These are phyloP conservation scores for Physcia stellaris DNA, from an alignment of 495 filamentous ascomycete genomes.

Conservation along the genomic window DNA sequence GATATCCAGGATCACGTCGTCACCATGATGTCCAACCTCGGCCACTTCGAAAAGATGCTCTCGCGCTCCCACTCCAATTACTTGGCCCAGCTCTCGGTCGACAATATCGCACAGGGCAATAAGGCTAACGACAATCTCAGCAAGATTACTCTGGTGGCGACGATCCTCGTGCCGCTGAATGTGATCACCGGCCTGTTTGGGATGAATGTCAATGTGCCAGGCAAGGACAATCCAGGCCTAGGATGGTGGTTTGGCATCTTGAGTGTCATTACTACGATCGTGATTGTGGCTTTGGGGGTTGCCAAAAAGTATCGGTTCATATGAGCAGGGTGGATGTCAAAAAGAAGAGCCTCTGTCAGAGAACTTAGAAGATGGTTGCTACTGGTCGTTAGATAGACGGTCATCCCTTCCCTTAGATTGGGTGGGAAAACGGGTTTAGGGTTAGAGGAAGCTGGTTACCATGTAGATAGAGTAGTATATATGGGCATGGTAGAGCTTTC, in stretches of 20 bases:
- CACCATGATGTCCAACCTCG: slow-evolving; percentile 93
- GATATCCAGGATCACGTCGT: slow-evolving; percentile 99
- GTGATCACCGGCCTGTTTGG: slow-evolving; percentile 90
- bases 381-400: too few relatives aligned
- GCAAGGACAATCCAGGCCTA: slow-evolving; percentile 35
- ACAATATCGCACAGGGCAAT: slow-evolving; percentile 70
- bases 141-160: slow-evolving; percentile 91
- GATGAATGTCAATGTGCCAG: slow-evolving; percentile 90
- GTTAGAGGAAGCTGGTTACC: too few relatives aligned
- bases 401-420: too few relatives aligned
- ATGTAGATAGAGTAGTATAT: too few relatives aligned
- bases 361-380: too few relatives aligned
- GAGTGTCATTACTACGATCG: slow-evolving; percentile 47
- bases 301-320: slow-evolving; percentile 35
- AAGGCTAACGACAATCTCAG: slow-evolving; percentile 71
- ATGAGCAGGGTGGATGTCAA: slow-evolving; percentile 14
- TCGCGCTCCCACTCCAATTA: slow-evolving; percentile 93
- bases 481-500: too few relatives aligned
- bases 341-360: too few relatives aligned
- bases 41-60: slow-evolving; percentile 95
- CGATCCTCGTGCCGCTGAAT: slow-evolving; percentile 93
- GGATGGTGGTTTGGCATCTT: slow-evolving; percentile 74
- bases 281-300: slow-evolving; percentile 34
- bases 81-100: slow-evolving; percentile 84
- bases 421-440: too few relatives aligned